phyloP scores from a whole-genome alignment of 2,329 filamentous ascomycete genomes.

The Ceratocystis papillata region DNA sequence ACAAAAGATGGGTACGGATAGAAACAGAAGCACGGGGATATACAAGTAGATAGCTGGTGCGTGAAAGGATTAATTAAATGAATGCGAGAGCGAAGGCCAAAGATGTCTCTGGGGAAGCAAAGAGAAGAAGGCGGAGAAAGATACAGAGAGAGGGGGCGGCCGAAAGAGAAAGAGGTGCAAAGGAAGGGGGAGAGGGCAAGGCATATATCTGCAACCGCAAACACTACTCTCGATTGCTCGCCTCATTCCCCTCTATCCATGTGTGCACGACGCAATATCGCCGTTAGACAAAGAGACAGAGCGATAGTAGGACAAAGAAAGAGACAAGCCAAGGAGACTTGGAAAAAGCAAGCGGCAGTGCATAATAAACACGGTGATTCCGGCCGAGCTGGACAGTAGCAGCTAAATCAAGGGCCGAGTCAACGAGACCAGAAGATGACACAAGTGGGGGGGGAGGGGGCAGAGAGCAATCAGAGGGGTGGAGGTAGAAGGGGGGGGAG shows the following conservation, averaged over 20 bases:
- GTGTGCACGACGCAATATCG: too few species aligned
- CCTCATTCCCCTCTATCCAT: too few species aligned
- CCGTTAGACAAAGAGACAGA: background rate
- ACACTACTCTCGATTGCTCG: background rate
- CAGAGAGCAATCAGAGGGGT: background rate
- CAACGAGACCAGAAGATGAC: background rate
- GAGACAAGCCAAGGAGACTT: background rate
- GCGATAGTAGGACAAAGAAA: background rate
- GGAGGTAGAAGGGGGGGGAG: background rate
- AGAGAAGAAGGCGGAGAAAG: background rate
- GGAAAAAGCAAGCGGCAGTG: background rate
- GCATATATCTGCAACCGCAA: background rate
- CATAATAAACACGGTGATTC: background rate
- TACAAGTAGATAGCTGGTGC: background rate
- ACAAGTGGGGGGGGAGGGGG: background rate
- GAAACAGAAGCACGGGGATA: background rate
- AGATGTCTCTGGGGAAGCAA: background rate
- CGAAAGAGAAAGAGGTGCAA: background rate
- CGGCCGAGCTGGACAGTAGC: background rate
- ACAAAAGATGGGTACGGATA: background rate
- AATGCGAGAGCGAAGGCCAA: background rate
- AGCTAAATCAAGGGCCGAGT: background rate
- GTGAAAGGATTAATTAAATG: background rate
- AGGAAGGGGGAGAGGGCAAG: background rate
- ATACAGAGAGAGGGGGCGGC: background rate